Base-by-base conservation (phyloP, 108 stramenopile species). In the Conticribra guillardii region DNA sequence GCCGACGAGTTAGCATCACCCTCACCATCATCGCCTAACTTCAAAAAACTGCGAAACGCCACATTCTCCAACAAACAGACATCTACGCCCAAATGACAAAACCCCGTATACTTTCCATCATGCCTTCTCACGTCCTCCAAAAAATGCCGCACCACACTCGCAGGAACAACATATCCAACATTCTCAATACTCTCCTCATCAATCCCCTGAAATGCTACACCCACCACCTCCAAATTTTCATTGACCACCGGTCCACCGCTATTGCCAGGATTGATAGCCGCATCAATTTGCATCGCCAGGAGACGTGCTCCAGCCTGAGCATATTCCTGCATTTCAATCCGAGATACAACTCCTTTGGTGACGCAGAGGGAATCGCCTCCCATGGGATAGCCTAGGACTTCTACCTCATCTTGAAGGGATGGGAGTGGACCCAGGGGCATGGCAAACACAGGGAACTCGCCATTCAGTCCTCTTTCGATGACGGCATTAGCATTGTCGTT, bases 251-350 rank as follows among this genome's bases (percentile, higher is more conserved):
- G 89, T 2, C 89, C 89, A 3, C 89, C 89, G 0, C 59, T 63
- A 30, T 87, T 86, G 33, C 89, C 89, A 19, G 83, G 62, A 64
- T 90, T 90, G 47, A 90, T 86, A 15, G 87, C 89, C n/a, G 87
- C 87, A 63, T 90, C 89, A 48, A 90, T 83, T 57, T 85, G 85
- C 41, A 87, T 85, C 24, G 84, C 82, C 41, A 90, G 53, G n/a
- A 87, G 52, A 8, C 78, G 37, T 27, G 61, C 69, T 2, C 77
- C 81, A 37, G 81, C 70, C 28, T 83, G 83, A 0, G 73, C 83
- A 57, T 85, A 87, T 18, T 80, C 82, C 33, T 81, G 82, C 56
- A 71, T 64, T 60, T 87, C 87, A 41, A 87, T 82, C 14, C 89
- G 84, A 24, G 84, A 85, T 0, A 90, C 89, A 16, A 90, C 89